A percentile compares a stretch with the other conserved stretches of the same genome.
Evolutionary conservation across 2,329 filamentous ascomycete species (phyloP).

Genomic region (Penicillium nordicum): DNA sequence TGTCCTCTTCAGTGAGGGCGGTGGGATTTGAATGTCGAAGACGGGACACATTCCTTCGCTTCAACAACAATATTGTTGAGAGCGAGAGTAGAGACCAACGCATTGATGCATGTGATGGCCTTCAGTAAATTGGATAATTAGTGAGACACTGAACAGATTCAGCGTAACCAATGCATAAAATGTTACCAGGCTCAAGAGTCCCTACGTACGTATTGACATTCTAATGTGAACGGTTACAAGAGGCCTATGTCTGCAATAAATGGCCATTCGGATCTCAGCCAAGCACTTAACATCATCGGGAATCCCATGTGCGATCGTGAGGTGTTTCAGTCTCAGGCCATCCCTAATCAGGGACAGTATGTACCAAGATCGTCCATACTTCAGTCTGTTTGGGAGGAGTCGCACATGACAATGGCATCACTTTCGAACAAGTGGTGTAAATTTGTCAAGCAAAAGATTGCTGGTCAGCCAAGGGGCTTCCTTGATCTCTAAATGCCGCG

Average conservation of each 20-base stretch:
- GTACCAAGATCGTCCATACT: constrained; percentile 8
- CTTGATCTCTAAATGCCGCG: constrained; percentile 15
- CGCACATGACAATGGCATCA: background rate
- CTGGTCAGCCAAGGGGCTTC: background rate
- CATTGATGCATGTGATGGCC: background rate
- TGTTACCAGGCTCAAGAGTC: background rate
- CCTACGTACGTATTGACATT: background rate
- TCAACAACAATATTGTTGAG: background rate
- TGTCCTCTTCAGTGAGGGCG: constrained; percentile 68
- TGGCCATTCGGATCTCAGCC: background rate
- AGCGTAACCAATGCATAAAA: background rate
- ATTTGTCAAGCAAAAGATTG: background rate
- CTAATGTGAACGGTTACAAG: too few relatives aligned
- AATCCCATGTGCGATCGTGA: constrained; percentile 4
- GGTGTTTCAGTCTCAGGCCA: background rate
- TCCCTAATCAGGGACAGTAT: background rate
- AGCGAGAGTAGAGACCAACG: background rate
- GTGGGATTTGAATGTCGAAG: constrained; percentile 69
- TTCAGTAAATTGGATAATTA: background rate
- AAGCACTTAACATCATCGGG: constrained; percentile 12
- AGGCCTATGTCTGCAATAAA: too few relatives aligned
- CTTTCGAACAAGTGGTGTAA: background rate
- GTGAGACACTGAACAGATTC: background rate
- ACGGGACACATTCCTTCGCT: constrained; percentile 53
- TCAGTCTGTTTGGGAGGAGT: background rate